Base-by-base conservation (phyloP, 192 early-diverging fungal genomes). In the Lunasporangiospora selenospora region DNA sequence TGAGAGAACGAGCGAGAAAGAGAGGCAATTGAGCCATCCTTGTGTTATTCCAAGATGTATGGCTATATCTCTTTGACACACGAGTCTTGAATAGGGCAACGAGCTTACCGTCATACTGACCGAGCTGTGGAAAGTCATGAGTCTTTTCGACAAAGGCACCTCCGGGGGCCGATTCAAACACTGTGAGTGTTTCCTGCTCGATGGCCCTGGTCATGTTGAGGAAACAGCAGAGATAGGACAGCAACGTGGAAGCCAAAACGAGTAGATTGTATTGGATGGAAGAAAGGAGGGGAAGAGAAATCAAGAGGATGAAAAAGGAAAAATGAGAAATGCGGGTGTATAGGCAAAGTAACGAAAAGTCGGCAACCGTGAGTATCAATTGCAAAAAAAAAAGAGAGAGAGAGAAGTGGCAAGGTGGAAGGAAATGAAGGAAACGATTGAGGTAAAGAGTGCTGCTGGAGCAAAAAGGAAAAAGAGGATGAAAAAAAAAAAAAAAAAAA, bases 21-120 rank as follows among this genome's bases (percentile, higher is more conserved):
- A 10, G 15, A 7, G 7, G 37, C 7, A 10, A 15, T 15, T 38
- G 37, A 7, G 7, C 8, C 37, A 38, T 15, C 8, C 41, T 18
- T 6, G 41, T 43, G 41, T 4, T n/a, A 6, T 43, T 13, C 16
- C 15, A 13, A 43, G 4, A 43, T 43, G 41, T 19, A 43, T 13
- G 41, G 41, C 41, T 19, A 43, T 43, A 19, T 4, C 19, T 21
- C 27, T 29, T 38, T n/a, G n/a, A n/a, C n/a, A n/a, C n/a, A n/a
- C n/a, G n/a, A n/a, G n/a, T n/a, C n/a, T n/a, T n/a, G n/a, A n/a
- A n/a, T n/a, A n/a, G n/a, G n/a, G n/a, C n/a, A n/a, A n/a, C n/a
- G n/a, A n/a, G n/a, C 16, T 67, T 60, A 60, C 65, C 57, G 53
- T 69, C 65, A 30, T 60, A 46, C 39, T 45, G 26, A 21, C 65